These are phyloP conservation scores for Crepidotus sp. DNA, from an alignment of 1,284 basidiomycete species.

Conservation along the genomic window DNA sequence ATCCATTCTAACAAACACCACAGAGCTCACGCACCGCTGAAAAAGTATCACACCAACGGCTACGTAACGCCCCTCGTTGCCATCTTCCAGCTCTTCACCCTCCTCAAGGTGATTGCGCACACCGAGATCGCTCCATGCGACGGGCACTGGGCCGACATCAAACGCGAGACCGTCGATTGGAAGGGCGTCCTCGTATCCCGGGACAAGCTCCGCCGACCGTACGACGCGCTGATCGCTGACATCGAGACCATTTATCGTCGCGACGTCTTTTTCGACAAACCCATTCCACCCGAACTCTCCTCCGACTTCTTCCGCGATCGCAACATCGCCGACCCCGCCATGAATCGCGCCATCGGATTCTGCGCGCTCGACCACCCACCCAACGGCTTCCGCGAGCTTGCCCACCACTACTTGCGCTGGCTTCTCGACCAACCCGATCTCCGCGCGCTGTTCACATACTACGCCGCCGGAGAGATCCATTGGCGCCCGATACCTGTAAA, in stretches of 20 bases:
- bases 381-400: too few relatives aligned
- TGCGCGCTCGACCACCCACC: too few relatives aligned
- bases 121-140: neutral
- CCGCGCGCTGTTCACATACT: too few relatives aligned
- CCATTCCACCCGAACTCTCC: too few relatives aligned
- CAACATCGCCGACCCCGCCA: too few relatives aligned
- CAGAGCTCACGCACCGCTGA: neutral
- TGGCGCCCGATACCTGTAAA: too few relatives aligned
- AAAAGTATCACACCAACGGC: constrained; percentile 5
- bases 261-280: too few relatives aligned
- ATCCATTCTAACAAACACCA: neutral
- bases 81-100: constrained; percentile 5
- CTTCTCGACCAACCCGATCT: too few relatives aligned
- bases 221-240: neutral
- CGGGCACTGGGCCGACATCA: neutral
- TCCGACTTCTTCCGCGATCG: neutral
- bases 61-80: neutral
- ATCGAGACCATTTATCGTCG: neutral
- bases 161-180: neutral
- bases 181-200: neutral
- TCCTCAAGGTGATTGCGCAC: constrained; percentile 5
- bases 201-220: neutral
- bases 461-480: too few relatives aligned
- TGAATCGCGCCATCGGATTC: too few relatives aligned
- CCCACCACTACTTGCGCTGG: too few relatives aligned